Conservation (phyloP, 1,139 yeast species). For the Kurtzmaniella quercitrusa region DNA sequence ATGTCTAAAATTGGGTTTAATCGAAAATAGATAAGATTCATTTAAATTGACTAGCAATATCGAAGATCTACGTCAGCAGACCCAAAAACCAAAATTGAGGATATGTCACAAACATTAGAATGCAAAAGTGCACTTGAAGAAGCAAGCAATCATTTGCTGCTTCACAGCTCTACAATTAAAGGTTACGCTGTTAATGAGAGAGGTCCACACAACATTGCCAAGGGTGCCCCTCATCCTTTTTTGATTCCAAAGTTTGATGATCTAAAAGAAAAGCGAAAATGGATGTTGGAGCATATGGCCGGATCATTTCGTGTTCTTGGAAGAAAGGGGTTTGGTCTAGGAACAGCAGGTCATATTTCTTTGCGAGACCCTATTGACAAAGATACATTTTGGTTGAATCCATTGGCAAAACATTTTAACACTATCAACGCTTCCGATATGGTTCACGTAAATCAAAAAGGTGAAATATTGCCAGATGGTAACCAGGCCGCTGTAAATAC, state of each 20-base stretch:
- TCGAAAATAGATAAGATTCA: no score
- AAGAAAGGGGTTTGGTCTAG: conserved; percentile 70
- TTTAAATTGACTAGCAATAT: no score
- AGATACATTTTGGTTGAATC: conserved; percentile 75
- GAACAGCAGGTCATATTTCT: conserved; percentile 78
- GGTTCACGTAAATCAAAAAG: conserved; percentile 72
- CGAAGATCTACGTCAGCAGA: no score
- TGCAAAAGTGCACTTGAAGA: no score
- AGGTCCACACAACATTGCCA: conserved; percentile 49
- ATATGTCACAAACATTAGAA: no score
- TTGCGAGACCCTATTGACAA: conserved; percentile 74
- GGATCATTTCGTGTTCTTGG: conserved; percentile 79
- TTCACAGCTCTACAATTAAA: conserved; percentile 20
- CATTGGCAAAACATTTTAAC: conserved; percentile 69
- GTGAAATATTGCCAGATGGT: conserved; percentile 62
- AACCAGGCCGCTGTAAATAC: conserved; percentile 64
- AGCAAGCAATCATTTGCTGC: no score
- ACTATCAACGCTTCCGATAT: conserved; percentile 66
- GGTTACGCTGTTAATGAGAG: conserved; percentile 32
- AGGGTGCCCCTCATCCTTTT: conserved; percentile 46
- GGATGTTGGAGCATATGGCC: conserved; percentile 74
- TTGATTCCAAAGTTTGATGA: conserved; percentile 50
- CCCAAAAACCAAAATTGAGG: no score
- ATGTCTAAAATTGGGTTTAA: no score
- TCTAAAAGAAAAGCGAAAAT: conserved; percentile 50